Evolutionary conservation across 768 basidiomycete species (phyloP).

Genomic region (Amanita phalloides): DNA sequence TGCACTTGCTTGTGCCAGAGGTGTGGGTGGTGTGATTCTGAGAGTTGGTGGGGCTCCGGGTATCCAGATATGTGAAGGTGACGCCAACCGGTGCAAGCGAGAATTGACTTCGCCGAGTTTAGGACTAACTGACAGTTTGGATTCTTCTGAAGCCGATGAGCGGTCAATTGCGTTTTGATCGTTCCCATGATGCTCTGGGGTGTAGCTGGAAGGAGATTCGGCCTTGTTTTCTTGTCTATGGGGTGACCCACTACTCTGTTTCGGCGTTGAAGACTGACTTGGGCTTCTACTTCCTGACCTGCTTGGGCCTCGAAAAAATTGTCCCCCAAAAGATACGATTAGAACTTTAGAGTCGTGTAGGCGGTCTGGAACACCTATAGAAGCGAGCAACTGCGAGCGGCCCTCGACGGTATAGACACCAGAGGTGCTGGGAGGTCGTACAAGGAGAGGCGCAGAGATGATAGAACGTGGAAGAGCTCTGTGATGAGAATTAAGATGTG

Average conservation of each 20-base stretch:
- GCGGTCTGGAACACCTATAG: slow-evolving; percentile 46
- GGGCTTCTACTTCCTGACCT: slow-evolving; percentile 24
- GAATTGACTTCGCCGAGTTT: slow-evolving; percentile 9
- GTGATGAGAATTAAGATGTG: slow-evolving; percentile 11
- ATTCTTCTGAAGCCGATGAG: background rate
- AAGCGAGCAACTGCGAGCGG: slow-evolving; percentile 40
- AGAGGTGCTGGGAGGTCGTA: slow-evolving; percentile 37
- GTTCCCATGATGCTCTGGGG: background rate
- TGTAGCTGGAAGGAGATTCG: background rate
- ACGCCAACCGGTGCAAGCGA: slow-evolving; percentile 27
- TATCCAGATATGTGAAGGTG: slow-evolving; percentile 44
- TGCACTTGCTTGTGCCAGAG: background rate
- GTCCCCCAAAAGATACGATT: slow-evolving; percentile 75
- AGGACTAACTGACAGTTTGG: background rate
- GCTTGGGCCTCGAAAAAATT: slow-evolving; percentile 52
- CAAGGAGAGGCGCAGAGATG: slow-evolving; percentile 54
- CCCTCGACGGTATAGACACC: slow-evolving; percentile 43
- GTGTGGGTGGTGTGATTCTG: slow-evolving; percentile 18
- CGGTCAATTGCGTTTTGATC: background rate
- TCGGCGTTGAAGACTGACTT: slow-evolving; percentile 19
- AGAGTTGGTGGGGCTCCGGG: slow-evolving; percentile 46
- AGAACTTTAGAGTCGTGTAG: slow-evolving; percentile 51
- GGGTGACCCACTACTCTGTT: background rate
- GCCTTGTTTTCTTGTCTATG: background rate
- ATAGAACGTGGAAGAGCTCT: slow-evolving; percentile 23